A percentile compares a stretch with the other conserved stretches of the same genome.
Conservation (phyloP, 1,284 basidiomycete species). For the Pascua guehoae region DNA sequence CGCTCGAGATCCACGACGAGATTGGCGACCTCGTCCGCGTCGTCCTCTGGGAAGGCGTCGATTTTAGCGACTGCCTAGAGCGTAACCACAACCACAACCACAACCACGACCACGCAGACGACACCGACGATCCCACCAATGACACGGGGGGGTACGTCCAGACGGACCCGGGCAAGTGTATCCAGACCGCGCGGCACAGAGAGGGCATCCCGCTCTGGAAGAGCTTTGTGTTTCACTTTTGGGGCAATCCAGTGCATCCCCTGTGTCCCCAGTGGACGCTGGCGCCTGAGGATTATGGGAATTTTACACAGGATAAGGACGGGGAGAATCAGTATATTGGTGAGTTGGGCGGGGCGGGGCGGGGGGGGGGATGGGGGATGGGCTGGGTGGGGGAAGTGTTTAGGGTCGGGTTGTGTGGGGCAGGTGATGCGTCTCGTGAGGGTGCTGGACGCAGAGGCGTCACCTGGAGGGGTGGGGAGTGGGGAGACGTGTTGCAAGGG, state of each 20-base stretch:
- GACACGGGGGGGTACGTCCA: slow-evolving; percentile 9
- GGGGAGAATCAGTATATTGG: slow-evolving; percentile 35
- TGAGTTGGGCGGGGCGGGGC: neutral
- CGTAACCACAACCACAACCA: slow-evolving; percentile 20
- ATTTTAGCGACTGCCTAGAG: slow-evolving; percentile 16
- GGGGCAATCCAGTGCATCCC: slow-evolving; percentile 29
- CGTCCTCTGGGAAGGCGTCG: slow-evolving; percentile 27
- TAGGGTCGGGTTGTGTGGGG: too few species aligned
- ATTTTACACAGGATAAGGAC: slow-evolving; percentile 7
- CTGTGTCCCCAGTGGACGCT: slow-evolving; percentile 42
- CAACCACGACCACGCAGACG: slow-evolving; percentile 8
- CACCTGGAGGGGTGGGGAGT: too few species aligned
- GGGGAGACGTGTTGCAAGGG: too few species aligned
- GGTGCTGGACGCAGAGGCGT: too few species aligned
- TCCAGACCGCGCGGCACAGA: too few species aligned
- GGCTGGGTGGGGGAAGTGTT: too few species aligned
- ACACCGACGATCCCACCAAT: slow-evolving; percentile 2
- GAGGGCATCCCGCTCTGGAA: slow-evolving; percentile 44
- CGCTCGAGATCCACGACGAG: slow-evolving; percentile 34
- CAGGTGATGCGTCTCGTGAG: too few species aligned
- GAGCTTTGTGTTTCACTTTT: slow-evolving; percentile 39
- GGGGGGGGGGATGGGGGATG: too few species aligned
- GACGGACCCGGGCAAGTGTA: too few species aligned
- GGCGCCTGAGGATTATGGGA: slow-evolving; percentile 37
- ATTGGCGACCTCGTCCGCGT: slow-evolving; percentile 30